A percentile compares a stretch with the other conserved stretches of the same genome.
Conservation (phyloP, 2,329 filamentous ascomycete species). For the Diaporthe australafricana region DNA sequence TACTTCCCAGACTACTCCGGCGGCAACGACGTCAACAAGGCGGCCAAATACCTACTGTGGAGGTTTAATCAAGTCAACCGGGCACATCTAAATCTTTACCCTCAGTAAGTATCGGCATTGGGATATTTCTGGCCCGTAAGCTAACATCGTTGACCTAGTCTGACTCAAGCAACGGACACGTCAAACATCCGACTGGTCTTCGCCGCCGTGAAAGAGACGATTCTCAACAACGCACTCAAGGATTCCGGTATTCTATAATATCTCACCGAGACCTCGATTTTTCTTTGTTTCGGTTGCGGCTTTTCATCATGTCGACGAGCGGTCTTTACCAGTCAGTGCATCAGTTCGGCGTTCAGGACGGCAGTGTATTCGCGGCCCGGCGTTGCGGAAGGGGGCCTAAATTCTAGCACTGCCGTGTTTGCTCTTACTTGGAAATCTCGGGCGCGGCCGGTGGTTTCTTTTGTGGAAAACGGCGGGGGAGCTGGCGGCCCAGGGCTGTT, state of each 20-base stretch:
- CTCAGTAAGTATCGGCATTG: slow-evolving; percentile 77
- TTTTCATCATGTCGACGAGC: slow-evolving; percentile 35
- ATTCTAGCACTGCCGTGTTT: slow-evolving; percentile 15
- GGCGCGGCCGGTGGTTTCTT: slow-evolving; percentile 7
- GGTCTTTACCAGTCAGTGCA: slow-evolving; percentile 37
- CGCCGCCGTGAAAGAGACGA: slow-evolving; percentile 98
- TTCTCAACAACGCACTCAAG: slow-evolving; percentile 96
- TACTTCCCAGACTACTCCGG: slow-evolving; percentile 99
- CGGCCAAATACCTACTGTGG: slow-evolving; percentile 97
- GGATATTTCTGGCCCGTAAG: slow-evolving; percentile 9
- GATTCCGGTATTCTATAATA: slow-evolving; percentile 93
- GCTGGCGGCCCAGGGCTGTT: slow-evolving; percentile 11
- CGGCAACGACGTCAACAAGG: slow-evolving; percentile 97
- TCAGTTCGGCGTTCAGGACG: slow-evolving; percentile 38
- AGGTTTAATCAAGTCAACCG: slow-evolving; percentile 98
- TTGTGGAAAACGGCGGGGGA: slow-evolving; percentile 8
- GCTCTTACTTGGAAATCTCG: slow-evolving; percentile 19
- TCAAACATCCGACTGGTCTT: slow-evolving; percentile 98
- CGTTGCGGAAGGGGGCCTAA: slow-evolving; percentile 24
- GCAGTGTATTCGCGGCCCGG: slow-evolving; percentile 31
- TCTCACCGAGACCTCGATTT: slow-evolving; percentile 21
- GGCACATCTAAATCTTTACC: slow-evolving; percentile 95
- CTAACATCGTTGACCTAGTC: slow-evolving; percentile 62
- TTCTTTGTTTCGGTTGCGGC: slow-evolving; percentile 27
- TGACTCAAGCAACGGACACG: slow-evolving; percentile 98